Evolutionary conservation across 2,329 filamentous ascomycete genomes (phyloP).

Genomic region (Exophiala alcalophila): DNA sequence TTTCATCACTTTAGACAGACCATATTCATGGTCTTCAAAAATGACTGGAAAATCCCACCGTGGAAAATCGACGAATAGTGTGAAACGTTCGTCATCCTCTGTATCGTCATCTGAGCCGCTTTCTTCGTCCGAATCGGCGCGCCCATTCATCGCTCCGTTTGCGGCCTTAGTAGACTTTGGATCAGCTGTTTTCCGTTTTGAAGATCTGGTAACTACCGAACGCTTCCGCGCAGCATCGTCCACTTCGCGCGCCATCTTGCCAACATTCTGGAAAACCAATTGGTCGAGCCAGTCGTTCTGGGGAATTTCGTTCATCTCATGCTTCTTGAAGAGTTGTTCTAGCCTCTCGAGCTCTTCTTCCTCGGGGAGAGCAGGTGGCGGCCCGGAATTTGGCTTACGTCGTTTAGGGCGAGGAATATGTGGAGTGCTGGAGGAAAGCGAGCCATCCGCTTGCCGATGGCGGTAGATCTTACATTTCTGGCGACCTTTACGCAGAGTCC

Average conservation of each 20-base stretch:
- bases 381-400: constrained; percentile 47
- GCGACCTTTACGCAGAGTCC: constrained; percentile 83
- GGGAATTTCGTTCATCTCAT: constrained; percentile 95
- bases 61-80: constrained; percentile 85
- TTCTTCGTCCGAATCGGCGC: constrained; percentile 35
- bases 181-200: constrained; percentile 31
- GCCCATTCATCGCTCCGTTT: constrained; percentile 42
- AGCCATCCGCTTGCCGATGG: constrained; percentile 78
- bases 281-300: constrained; percentile 94
- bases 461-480: constrained; percentile 88
- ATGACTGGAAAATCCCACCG: constrained; percentile 95
- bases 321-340: constrained; percentile 89
- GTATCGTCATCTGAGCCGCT: constrained; percentile 38
- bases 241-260: constrained; percentile 67
- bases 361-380: constrained; percentile 57
- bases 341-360: constrained; percentile 85
- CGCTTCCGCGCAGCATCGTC: constrained; percentile 63
- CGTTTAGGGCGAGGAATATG: constrained; percentile 59
- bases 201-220: constrained; percentile 38
- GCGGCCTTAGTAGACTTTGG: constrained; percentile 11
- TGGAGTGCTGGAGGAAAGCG: constrained; percentile 75
- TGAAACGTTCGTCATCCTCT: constrained; percentile 65
- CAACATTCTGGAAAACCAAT: constrained; percentile 84
- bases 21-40: constrained; percentile 91
- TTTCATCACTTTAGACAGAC: constrained; percentile 75